Evolutionary conservation across 2,329 filamentous ascomycete genomes (phyloP).

Genomic region (Lasiodiplodia sp.): DNA sequence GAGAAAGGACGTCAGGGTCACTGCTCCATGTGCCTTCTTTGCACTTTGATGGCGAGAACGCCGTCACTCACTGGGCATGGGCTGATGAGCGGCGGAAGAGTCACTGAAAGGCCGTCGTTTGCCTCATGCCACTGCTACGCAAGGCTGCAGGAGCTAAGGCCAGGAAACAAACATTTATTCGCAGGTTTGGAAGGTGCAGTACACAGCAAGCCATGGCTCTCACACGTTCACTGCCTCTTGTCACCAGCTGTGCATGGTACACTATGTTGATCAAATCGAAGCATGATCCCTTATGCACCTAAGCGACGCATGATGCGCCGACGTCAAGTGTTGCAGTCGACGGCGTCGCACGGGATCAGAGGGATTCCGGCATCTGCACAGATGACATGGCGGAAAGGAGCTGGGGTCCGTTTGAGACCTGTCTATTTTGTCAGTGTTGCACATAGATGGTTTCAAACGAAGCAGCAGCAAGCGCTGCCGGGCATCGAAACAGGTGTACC

Average conservation of each 20-base stretch:
- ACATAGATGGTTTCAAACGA: neutral
- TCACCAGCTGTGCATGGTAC: neutral
- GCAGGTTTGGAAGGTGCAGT: neutral
- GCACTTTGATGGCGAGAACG: neutral
- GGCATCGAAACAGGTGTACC: neutral
- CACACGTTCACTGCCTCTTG: neutral
- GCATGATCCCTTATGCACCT: no score
- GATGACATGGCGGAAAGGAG: neutral
- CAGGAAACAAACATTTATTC: neutral
- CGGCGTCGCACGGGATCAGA: no score
- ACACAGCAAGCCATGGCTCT: no score
- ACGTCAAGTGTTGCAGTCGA: neutral
- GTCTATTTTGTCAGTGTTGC: neutral
- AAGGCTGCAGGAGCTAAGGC: neutral
- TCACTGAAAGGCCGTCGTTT: neutral
- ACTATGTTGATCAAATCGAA: neutral
- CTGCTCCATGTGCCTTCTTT: neutral
- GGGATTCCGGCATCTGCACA: neutral
- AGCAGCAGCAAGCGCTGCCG: constrained; percentile 3
- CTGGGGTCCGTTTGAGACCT: neutral
- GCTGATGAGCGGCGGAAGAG: neutral
- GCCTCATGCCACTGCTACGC: neutral
- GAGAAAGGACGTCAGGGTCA: neutral
- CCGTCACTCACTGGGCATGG: neutral
- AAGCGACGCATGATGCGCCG: no score